Base-by-base conservation (phyloP, 2,329 filamentous ascomycete species). In the Cercospora zeina region DNA sequence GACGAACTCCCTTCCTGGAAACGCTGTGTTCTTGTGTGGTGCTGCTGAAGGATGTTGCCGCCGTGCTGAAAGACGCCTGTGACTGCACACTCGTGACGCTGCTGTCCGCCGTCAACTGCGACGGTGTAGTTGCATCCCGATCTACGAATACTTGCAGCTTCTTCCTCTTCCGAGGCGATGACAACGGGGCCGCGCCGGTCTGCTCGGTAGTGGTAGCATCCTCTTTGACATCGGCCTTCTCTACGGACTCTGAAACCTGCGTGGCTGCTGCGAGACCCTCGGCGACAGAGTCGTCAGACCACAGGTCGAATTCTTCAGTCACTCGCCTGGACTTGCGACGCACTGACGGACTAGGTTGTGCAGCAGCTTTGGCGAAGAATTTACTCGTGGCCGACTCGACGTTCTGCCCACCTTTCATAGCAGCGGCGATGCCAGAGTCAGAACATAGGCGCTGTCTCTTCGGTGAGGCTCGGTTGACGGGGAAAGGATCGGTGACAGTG, bases 211-310 rank as follows among this genome's bases (percentile, higher is more conserved):
- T 63, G 9, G 69, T 67, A 13, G 34, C 33, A n/a, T 31, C 49
- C 14, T 51, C 24, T 21, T 51, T 34, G 59, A 45, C 54, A 37
- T 58, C 50, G 56, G 53, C 63, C 33, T 68, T 30, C 51, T 71
- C 62, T 24, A 63, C 55, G 6, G 62, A 63, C 13, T 70, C 67
- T 10, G 24, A 6, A 14, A 16, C 21, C 13, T 31, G 11, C 1
- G 19, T 30, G 3, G 68, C 55, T 47, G 76, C 75, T 11, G 74
- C 75, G 66, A 79, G 74, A 7, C 76, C 79, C 21, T 80, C 77
- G 21, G 77, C 76, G 6, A 79, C 70, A 4, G 79, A 81, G 58
- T 81, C 80, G 64, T 82, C 80, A 3, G 80, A 81, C 70, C 75
- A 81, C 1, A 81, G 68, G 21, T 80, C 76, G 62, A 82, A 78